Evolutionary conservation across 768 basidiomycete genomes (phyloP).

Genomic region (Panus rudis): DNA sequence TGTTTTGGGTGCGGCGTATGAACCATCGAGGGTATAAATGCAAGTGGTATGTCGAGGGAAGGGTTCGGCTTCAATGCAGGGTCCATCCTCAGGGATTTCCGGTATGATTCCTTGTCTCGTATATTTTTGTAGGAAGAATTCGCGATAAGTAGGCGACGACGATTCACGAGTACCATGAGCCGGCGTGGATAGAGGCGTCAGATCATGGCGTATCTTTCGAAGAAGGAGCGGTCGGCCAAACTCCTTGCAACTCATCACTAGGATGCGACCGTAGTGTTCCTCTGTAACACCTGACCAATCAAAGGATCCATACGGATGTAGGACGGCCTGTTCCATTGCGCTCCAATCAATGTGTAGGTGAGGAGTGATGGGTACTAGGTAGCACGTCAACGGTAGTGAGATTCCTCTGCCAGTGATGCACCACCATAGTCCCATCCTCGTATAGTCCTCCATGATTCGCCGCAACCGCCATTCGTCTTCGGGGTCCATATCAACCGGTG

Average conservation of each 20-base stretch:
- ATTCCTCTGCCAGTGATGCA: slow-evolving; percentile 56
- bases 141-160: slow-evolving; percentile 43
- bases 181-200: slow-evolving; percentile 59
- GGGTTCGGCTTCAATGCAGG: slow-evolving; percentile 50
- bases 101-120: slow-evolving; percentile 35
- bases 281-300: slow-evolving; percentile 53
- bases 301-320: slow-evolving; percentile 39
- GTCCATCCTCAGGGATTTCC: slow-evolving; percentile 46
- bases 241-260: slow-evolving; percentile 51
- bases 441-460: slow-evolving; percentile 57
- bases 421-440: slow-evolving; percentile 52
- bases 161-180: slow-evolving; percentile 43
- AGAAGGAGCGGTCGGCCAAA: slow-evolving; percentile 51
- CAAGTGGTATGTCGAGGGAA: slow-evolving; percentile 30
- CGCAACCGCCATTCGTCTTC: slow-evolving; percentile 42
- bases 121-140: slow-evolving; percentile 54
- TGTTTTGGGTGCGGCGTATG: slow-evolving; percentile 8
- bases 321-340: slow-evolving; percentile 43
- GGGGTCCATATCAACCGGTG: slow-evolving; percentile 33
- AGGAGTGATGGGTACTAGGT: slow-evolving; percentile 57
- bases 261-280: slow-evolving; percentile 38
- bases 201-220: slow-evolving; percentile 52
- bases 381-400: slow-evolving; percentile 45
- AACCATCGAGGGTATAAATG: slow-evolving; percentile 22
- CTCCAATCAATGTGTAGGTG: slow-evolving; percentile 47